Evolutionary conservation across 495 filamentous ascomycete species (phyloP).

Genomic region (Cercophora sp.): DNA sequence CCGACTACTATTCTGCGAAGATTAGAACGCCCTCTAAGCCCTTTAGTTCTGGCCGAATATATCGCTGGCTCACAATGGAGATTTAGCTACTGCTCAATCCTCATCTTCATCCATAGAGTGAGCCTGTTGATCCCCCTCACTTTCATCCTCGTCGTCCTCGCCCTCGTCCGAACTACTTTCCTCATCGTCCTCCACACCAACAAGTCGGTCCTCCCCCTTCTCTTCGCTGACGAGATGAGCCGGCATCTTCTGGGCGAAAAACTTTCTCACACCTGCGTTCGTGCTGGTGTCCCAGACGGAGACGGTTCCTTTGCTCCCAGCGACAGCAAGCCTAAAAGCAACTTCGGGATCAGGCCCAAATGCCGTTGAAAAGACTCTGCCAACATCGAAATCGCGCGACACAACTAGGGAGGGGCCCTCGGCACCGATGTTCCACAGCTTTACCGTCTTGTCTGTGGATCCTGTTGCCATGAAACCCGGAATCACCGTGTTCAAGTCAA

Average conservation of each 20-base stretch:
- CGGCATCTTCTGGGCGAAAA: slow-evolving; percentile 72
- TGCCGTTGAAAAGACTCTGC: slow-evolving; percentile 84
- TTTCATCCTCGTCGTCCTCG: slow-evolving; percentile 52
- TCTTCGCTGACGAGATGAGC: slow-evolving; percentile 36
- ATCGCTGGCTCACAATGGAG: no score
- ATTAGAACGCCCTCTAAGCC: no score
- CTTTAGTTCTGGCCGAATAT: no score
- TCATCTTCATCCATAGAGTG: slow-evolving; percentile 91
- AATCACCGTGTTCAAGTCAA: slow-evolving; percentile 83
- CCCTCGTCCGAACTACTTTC: slow-evolving; percentile 54
- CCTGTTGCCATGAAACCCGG: slow-evolving; percentile 92
- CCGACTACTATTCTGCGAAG: no score
- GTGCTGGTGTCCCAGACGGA: slow-evolving; percentile 97
- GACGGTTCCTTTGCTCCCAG: slow-evolving; percentile 89
- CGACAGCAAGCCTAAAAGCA: slow-evolving; percentile 85
- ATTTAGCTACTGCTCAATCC: slow-evolving; percentile 12
- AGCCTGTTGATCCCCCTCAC: slow-evolving; percentile 64
- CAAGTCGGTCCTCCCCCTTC: slow-evolving; percentile 71
- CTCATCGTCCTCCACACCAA: slow-evolving; percentile 63
- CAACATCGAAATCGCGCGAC: slow-evolving; percentile 83
- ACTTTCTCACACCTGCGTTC: slow-evolving; percentile 80
- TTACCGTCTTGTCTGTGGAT: slow-evolving; percentile 88
- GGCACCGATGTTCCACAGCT: slow-evolving; percentile 90
- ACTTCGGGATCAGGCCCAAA: slow-evolving; percentile 90
- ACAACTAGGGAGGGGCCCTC: slow-evolving; percentile 82